Evolutionary conservation across 1,284 basidiomycete species (phyloP), one percentile per base, ranked within the genome.

Genomic region (Irpex sp.): DNA sequence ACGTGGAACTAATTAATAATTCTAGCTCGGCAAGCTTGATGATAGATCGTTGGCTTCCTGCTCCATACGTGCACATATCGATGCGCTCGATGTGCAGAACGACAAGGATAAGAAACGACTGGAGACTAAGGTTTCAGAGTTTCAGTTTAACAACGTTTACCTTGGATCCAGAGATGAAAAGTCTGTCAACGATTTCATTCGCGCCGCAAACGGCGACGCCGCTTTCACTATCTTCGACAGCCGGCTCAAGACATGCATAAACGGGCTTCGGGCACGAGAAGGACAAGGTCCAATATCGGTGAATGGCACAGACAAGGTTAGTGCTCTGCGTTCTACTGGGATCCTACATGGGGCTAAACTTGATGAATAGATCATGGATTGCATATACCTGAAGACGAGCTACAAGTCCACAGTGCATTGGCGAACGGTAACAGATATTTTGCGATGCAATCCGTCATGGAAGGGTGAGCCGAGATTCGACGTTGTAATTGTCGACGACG

Each of bases 371-470:
- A 64, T 67, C 36, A 63, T 53, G 11, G 65, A 66, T 26, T 69
- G 69, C 58, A 21, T 47, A 3, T 70, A 65, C 53, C 9, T 76
- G 8, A 67, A 69, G 33, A 61, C 73, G 6, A 60, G 65, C 56
- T 76, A 69, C 53, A 65, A 71, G 62, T 75, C 72, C 2, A 58
- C 67, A 21, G 73, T 74, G 0, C 66, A 71, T 39, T 74, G 73
- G 74, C 15, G 60, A 7, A 37, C 62, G 39, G 21, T 19, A 6
- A 65, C 58, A 0, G 72, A 76, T 50, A 67, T 67, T 49, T 64
- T 74, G 3, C 63, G 66, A 17, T 75, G 74, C 56, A 69, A 33
- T 33, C 49, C 35, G 69, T 71, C 1, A 11, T 76, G 75, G 60
- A 65, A 72, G 47, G 62, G 62, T 3, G 37, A 43, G 0, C 64